These are phyloP conservation scores for Brassica cretica DNA, from an alignment of 345 rosid species.

Conservation along the genomic window DNA sequence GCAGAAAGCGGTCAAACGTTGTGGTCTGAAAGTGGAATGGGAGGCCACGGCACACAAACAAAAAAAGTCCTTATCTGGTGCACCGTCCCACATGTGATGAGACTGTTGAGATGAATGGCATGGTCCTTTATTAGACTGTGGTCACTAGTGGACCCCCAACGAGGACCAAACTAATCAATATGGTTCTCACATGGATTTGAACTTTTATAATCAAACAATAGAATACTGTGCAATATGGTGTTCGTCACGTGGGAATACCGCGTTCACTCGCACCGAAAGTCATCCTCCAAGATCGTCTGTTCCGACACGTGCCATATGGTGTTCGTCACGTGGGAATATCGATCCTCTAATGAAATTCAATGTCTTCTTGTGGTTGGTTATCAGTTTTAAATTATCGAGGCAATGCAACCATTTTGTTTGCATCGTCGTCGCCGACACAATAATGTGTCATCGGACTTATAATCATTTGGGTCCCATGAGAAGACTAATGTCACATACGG, in stretches of 20 bases:
- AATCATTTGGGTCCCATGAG: neutral
- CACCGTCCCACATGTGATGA: conserved; percentile 62
- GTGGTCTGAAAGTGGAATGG: neutral
- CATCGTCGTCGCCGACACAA: conserved; percentile 17
- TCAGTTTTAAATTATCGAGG: conserved; percentile 9
- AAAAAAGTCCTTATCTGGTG: conserved; percentile 42
- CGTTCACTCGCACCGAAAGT: conserved; percentile 10
- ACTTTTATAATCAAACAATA: neutral
- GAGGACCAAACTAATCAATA: conserved; percentile 37
- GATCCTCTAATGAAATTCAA: neutral
- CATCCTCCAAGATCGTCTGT: conserved; percentile 4
- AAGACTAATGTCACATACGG: neutral
- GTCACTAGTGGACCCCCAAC: conserved; percentile 13
- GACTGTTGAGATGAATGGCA: conserved; percentile 13
- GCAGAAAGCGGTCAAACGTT: neutral
- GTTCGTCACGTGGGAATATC: neutral
- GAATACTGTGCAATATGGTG: neutral
- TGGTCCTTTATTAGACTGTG: conserved; percentile 5
- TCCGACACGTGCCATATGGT: conserved; percentile 10
- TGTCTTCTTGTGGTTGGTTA: neutral
- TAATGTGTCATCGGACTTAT: neutral
- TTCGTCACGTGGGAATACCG: neutral
- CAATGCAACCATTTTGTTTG: conserved; percentile 14
- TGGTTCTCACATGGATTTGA: conserved; percentile 29
- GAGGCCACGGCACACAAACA: conserved; percentile 30